Evolutionary conservation across 2,329 filamentous ascomycete species (phyloP), one percentile per base, ranked within the genome.

Genomic region (Dissoconium aciculare): DNA sequence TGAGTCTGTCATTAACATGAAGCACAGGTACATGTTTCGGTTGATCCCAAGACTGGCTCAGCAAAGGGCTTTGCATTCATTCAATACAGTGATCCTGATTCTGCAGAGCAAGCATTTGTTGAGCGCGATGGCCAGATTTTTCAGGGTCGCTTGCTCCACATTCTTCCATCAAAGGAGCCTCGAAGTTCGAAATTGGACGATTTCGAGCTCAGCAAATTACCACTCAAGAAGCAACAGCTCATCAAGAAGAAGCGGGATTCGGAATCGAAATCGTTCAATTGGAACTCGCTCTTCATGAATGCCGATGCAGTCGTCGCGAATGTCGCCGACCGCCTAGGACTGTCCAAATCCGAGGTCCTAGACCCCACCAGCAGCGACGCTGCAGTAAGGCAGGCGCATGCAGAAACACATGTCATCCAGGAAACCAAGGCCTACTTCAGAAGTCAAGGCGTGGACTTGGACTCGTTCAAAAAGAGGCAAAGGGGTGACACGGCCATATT

Each of bases 281-380:
- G 89, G 89, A 98, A 98, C 62, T 87, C 85, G n/a, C 64, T 98
- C n/a, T 98, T 89, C 57, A 91, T 98, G 80, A 94, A 79, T 57
- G 79, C 54, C 52, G 85, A 98, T 61, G 82, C 89, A 30, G 84
- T 98, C 31, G 85, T 94, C 58, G 74, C 81, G 28, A 91, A 85
- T 4, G 73, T 93, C 38, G 83, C 89, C 28, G 73, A 77, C 50
- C 78, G 85, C 32, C 66, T 98, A 34, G 85, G 87, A 27, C 71
- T 98, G 34, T 78, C 79, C 33, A 98, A 98, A 62, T 76, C 83
- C 8, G 84, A 93, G 46, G 60, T 98, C 34, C 66, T 98, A 27
- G 87, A 98, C 57, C 89, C 87, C n/a, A 93, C 87, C 3, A 93
- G 82, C 36, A 75, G 87, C 33, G 84, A 94, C 57, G 84, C 87